Evolutionary conservation across 139 green algal species (phyloP).

Genomic region (Pleodorina starrii): DNA sequence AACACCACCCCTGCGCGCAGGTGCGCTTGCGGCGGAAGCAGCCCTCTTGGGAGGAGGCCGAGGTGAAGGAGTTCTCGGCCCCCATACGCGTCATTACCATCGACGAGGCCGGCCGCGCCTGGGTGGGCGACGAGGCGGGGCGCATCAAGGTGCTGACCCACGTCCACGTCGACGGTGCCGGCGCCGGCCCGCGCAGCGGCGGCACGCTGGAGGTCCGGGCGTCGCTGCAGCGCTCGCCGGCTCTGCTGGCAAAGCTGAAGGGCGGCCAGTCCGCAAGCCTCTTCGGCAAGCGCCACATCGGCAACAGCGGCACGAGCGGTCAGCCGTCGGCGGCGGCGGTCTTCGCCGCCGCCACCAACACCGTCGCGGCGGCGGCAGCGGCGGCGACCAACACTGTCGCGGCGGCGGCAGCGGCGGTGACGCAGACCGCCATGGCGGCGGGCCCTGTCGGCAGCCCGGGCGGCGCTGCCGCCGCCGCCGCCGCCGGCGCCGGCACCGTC

Average conservation of each 20-base stretch:
- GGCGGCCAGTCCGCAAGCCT: background rate
- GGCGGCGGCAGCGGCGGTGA: background rate
- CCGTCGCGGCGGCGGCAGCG: background rate
- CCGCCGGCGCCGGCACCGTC: background rate
- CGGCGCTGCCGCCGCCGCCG: background rate
- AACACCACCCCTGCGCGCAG: too few species aligned
- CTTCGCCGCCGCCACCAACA: background rate
- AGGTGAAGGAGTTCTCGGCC: conserved; percentile 54
- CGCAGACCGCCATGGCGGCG: background rate
- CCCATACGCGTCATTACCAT: conserved; percentile 52
- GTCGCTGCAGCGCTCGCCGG: conserved; percentile 40
- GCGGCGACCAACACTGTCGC: background rate
- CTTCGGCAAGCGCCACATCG: conserved; percentile 36
- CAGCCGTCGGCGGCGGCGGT: background rate
- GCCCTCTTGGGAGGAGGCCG: conserved; percentile 49
- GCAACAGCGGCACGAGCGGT: background rate
- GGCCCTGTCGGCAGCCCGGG: background rate
- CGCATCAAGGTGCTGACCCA: conserved; percentile 59
- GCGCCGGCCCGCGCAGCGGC: too few species aligned
- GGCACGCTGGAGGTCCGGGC: conserved; percentile 43
- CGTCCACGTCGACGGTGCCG: too few species aligned
- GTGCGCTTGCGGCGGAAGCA: conserved; percentile 50
- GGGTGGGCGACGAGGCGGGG: conserved; percentile 58
- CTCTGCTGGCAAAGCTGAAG: conserved; percentile 35
- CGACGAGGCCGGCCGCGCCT: conserved; percentile 54